These are phyloP conservation scores for Mixia osmundae DNA, from an alignment of 1,284 basidiomycete species.

Conservation along the genomic window DNA sequence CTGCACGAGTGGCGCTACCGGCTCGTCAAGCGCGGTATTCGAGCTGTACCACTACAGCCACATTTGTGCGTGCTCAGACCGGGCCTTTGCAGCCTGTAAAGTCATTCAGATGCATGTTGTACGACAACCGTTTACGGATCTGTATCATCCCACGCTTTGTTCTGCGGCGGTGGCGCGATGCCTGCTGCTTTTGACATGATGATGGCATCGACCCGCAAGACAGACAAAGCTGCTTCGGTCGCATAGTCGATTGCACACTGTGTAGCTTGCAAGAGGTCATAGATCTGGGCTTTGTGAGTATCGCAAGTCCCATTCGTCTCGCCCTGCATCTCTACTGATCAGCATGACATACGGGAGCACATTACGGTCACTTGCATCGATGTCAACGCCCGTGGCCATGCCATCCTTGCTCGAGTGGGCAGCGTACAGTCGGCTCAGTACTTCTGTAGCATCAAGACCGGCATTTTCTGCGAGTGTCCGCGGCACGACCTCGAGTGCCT, in stretches of 20 bases:
- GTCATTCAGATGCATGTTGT: too few species aligned
- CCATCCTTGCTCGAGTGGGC: slow-evolving; percentile 54
- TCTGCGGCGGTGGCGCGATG: slow-evolving; percentile 19
- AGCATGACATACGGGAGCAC: too few species aligned
- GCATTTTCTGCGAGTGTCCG: slow-evolving; percentile 90
- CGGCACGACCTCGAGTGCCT: slow-evolving; percentile 77
- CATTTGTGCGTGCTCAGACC: slow-evolving; percentile 58
- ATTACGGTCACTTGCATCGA: too few species aligned
- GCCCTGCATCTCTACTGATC: too few species aligned
- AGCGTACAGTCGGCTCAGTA: slow-evolving; percentile 65
- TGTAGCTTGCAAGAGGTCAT: slow-evolving; percentile 68
- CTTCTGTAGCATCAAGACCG: slow-evolving; percentile 78
- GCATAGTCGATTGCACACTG: slow-evolving; percentile 69
- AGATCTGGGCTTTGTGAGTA: slow-evolving; percentile 39
- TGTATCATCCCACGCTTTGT: too few species aligned
- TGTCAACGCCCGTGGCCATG: slow-evolving; percentile 59
- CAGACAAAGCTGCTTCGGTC: slow-evolving; percentile 79
- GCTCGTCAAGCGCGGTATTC: slow-evolving; percentile 35
- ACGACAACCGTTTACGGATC: too few species aligned
- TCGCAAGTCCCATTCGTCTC: slow-evolving; percentile 49
- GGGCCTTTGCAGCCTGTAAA: slow-evolving; percentile 13
- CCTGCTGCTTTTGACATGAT: slow-evolving; percentile 18
- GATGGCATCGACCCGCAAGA: slow-evolving; percentile 71
- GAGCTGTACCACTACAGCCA: slow-evolving; percentile 47
- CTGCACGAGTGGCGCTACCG: slow-evolving; percentile 44